These are phyloP conservation scores for Panicum virgatum DNA, from an alignment of 202 grass and related monocot species.

Conservation along the genomic window DNA sequence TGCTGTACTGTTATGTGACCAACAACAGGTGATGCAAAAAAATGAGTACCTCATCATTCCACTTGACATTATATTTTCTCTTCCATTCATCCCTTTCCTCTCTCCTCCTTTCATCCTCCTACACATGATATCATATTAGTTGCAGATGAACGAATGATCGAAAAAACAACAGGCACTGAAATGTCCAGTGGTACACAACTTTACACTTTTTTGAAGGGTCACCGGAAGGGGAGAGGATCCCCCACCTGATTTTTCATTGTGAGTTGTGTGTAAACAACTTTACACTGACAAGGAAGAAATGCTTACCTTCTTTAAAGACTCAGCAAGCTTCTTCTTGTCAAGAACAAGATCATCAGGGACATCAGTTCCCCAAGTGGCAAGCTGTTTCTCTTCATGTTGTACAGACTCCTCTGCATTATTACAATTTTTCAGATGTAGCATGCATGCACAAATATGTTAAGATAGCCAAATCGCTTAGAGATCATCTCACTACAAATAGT, in stretches of 20 bases:
- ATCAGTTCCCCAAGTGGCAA: slow-evolving; percentile 91
- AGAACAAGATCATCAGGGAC: slow-evolving; percentile 86
- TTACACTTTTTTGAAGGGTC: no score
- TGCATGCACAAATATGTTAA: not conserved
- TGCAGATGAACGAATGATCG: slow-evolving; percentile 12
- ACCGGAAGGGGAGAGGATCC: no score
- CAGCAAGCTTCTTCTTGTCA: slow-evolving; percentile 65
- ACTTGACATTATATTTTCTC: slow-evolving; percentile 91
- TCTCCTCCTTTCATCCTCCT: slow-evolving; percentile 78
- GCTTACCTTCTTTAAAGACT: slow-evolving; percentile 88
- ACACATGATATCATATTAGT: slow-evolving; percentile 22
- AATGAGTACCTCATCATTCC: slow-evolving; percentile 56
- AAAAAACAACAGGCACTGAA: not conserved
- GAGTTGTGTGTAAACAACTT: no score
- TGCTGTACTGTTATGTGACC: not conserved
- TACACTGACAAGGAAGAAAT: not conserved
- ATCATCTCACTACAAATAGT: not conserved
- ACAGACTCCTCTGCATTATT: slow-evolving; percentile 55
- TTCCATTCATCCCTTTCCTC: slow-evolving; percentile 91
- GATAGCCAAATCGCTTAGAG: not conserved
- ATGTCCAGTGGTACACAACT: not conserved
- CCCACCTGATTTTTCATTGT: no score
- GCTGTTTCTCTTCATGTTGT: slow-evolving; percentile 63
- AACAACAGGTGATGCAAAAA: not conserved
- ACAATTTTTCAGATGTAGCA: slow-evolving; percentile 23